These are phyloP conservation scores for Neonectria magnoliae DNA, from an alignment of 2,329 filamentous ascomycete species.

Conservation along the genomic window DNA sequence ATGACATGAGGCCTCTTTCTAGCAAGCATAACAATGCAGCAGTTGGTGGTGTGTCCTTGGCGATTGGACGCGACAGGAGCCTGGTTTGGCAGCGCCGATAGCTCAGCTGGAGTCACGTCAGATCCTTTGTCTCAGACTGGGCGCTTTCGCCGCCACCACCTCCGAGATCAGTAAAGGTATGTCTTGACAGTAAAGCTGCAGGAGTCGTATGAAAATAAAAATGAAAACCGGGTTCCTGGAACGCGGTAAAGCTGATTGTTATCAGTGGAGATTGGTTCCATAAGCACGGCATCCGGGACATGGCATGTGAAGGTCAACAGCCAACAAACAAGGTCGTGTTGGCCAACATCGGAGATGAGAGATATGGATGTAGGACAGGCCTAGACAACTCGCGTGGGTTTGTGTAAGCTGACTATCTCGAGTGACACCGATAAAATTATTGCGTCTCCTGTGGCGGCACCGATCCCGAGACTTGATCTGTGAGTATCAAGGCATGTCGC, in stretches of 20 bases:
- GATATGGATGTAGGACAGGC: not conserved
- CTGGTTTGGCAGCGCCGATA: conserved; percentile 18
- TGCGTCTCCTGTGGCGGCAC: not conserved
- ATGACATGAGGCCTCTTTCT: conserved; percentile 13
- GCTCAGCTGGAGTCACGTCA: conserved; percentile 24
- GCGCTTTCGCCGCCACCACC: conserved; percentile 16
- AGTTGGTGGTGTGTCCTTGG: conserved; percentile 15
- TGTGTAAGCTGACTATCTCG: not conserved
- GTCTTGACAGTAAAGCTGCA: conserved; percentile 20
- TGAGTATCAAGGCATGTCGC: not conserved
- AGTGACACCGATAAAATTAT: not conserved
- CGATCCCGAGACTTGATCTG: not conserved
- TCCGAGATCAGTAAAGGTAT: conserved; percentile 11
- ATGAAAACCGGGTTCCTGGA: conserved; percentile 7
- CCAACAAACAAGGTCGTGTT: not conserved
- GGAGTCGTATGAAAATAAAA: conserved; percentile 20
- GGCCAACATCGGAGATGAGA: not conserved
- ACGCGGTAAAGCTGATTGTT: conserved; percentile 5
- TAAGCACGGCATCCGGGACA: not conserved
- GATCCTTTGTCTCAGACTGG: conserved; percentile 28
- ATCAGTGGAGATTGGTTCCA: conserved; percentile 6
- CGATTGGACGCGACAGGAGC: conserved; percentile 10
- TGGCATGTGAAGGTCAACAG: conserved; percentile 13
- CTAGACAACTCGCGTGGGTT: not conserved
- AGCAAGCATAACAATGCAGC: not conserved